Evolutionary conservation across 1,139 yeast species (phyloP).

Genomic region (Zygoascus sp.): DNA sequence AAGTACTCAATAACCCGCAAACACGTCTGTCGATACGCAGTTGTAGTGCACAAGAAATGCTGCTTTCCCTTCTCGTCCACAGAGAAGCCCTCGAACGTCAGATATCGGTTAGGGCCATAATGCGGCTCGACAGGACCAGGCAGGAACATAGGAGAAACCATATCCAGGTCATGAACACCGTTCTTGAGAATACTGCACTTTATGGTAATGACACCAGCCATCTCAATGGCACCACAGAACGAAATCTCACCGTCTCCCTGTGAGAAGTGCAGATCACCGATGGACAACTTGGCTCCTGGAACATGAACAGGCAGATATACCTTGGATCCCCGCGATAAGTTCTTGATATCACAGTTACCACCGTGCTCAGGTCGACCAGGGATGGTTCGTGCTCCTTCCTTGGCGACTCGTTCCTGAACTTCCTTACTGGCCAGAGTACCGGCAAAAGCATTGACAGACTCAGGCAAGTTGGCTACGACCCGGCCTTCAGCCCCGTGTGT

Average conservation of each 20-base stretch:
- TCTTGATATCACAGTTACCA: conserved; percentile 51
- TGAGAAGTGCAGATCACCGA: conserved; percentile 49
- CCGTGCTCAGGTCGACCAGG: conserved; percentile 53
- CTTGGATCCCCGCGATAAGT: conserved; percentile 46
- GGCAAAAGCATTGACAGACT: conserved; percentile 37
- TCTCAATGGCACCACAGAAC: conserved; percentile 52
- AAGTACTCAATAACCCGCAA: conserved; percentile 47
- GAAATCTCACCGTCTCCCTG: conserved; percentile 53
- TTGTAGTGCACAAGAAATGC: conserved; percentile 44
- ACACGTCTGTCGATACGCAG: conserved; percentile 49
- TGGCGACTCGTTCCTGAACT: conserved; percentile 33
- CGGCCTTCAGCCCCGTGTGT: conserved; percentile 22
- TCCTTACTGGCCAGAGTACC: conserved; percentile 37
- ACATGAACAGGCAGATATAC: conserved; percentile 47
- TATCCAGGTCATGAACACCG: conserved; percentile 40
- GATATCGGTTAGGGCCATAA: conserved; percentile 45
- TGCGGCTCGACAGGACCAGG: conserved; percentile 47
- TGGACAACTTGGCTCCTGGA: conserved; percentile 44
- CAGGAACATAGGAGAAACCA: conserved; percentile 45
- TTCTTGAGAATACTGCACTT: conserved; percentile 40
- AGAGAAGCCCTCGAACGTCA: conserved; percentile 51
- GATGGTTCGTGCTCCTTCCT: conserved; percentile 47
- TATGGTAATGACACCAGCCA: conserved; percentile 46
- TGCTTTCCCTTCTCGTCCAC: conserved; percentile 46
- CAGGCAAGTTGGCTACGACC: conserved; percentile 43